These are phyloP conservation scores for Porphyrellus sp. DNA, from an alignment of 1,284 basidiomycete genomes.

Conservation along the genomic window DNA sequence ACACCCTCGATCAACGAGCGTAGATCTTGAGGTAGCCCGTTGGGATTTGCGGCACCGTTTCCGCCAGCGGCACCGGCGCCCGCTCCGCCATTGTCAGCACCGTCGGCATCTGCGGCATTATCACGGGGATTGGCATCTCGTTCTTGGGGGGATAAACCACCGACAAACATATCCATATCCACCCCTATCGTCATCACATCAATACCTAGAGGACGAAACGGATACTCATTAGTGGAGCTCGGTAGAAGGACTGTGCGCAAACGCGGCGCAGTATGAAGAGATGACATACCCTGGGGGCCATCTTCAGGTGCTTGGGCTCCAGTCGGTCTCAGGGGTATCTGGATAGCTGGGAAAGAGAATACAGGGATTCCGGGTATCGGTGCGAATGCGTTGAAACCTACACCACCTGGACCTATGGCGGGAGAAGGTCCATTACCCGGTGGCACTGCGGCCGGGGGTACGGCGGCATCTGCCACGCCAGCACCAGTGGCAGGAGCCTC, in stretches of 20 bases:
- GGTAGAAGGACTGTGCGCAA: constrained; percentile 14
- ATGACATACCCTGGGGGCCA: constrained; percentile 22
- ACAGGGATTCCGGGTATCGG: constrained; percentile 26
- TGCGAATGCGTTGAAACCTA: constrained; percentile 20
- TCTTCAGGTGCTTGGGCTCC: constrained; percentile 11
- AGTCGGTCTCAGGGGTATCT: constrained; percentile 26
- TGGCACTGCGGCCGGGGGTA: not conserved
- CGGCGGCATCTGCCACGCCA: constrained; percentile 2
- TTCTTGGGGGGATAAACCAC: constrained; percentile 14
- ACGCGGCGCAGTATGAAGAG: not conserved
- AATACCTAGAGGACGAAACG: constrained; percentile 11
- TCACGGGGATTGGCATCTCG: constrained; percentile 9
- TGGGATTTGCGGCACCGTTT: constrained; percentile 17
- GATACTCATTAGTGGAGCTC: constrained; percentile 20
- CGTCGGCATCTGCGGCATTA: constrained; percentile 6
- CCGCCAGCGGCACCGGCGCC: constrained; percentile 13
- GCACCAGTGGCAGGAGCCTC: constrained; percentile 1
- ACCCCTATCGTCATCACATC: constrained; percentile 32
- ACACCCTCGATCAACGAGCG: constrained; percentile 27
- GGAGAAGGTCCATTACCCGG: constrained; percentile 5
- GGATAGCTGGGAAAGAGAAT: constrained; percentile 28
- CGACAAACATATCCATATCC: constrained; percentile 36
- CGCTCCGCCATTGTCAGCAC: not conserved
- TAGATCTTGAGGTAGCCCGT: constrained; percentile 24
- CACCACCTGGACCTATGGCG: constrained; percentile 10